phyloP scores from a whole-genome alignment of 257 asterid genomes.

The Lithospermum erythrorhizon region DNA sequence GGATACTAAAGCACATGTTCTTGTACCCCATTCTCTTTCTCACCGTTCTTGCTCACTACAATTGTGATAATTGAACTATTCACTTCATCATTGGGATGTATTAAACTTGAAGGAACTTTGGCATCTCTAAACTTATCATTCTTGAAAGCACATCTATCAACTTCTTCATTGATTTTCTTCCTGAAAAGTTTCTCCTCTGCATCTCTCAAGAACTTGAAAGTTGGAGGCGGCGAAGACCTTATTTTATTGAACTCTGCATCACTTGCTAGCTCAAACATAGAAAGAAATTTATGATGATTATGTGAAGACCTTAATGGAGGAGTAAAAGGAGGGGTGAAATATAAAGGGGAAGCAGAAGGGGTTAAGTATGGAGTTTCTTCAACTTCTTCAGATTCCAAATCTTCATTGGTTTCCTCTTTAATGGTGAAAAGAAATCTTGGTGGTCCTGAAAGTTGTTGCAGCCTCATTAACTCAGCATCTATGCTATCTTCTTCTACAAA shows the following conservation, averaged over 20 bases:
- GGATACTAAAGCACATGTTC: constrained; percentile 10
- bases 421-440: constrained; percentile 67
- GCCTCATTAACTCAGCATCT: constrained; percentile 20
- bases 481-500: constrained; percentile 18
- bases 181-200: constrained; percentile 25
- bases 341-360: constrained; percentile 53
- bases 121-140: background rate
- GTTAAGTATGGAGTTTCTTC: constrained; percentile 61
- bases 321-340: constrained; percentile 59
- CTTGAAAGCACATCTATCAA: background rate
- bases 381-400: constrained; percentile 55
- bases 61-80: constrained; percentile 24
- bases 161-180: constrained; percentile 14
- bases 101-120: background rate
- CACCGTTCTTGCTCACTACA: constrained; percentile 14
- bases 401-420: constrained; percentile 64
- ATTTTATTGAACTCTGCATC: constrained; percentile 35
- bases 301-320: constrained; percentile 14
- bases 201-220: constrained; percentile 28
- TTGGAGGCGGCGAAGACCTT: constrained; percentile 31
- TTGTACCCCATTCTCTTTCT: constrained; percentile 11
- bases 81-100: background rate
- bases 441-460: constrained; percentile 24
- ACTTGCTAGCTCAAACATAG: constrained; percentile 26
- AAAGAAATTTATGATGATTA: constrained; percentile 2